Percentiles rank a stretch among this genome's conserved stretches.
Evolutionary conservation across 495 filamentous ascomycete species (phyloP).

Genomic region (Lasiosphaeria ovina): DNA sequence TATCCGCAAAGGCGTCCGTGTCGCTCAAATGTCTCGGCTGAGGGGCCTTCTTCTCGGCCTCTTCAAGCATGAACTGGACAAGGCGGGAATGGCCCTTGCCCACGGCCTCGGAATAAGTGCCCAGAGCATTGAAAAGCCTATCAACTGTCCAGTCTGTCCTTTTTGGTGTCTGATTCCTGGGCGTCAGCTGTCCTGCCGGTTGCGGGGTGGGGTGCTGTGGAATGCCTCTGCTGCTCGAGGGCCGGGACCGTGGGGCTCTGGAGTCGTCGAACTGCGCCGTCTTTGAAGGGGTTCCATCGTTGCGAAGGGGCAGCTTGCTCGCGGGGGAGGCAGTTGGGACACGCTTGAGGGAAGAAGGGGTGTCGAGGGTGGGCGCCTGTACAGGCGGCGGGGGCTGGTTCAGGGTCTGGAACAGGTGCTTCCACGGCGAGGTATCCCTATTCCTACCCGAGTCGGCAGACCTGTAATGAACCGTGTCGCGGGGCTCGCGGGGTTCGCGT

Average conservation of each 20-base stretch:
- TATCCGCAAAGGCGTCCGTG: constrained; percentile 40
- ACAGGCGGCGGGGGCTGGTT: neutral
- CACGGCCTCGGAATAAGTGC: constrained; percentile 31
- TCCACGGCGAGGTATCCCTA: no score
- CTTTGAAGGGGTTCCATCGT: constrained; percentile 4
- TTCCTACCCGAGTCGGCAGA: no score
- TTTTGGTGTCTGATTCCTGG: constrained; percentile 29
- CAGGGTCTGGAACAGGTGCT: no score
- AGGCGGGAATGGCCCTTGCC: constrained; percentile 38
- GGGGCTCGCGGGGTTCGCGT: no score
- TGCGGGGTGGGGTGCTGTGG: constrained; percentile 13
- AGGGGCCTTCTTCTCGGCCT: constrained; percentile 37
- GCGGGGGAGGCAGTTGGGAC: neutral
- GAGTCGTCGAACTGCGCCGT: neutral
- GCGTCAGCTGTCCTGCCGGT: constrained; percentile 9
- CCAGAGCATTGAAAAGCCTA: constrained; percentile 34
- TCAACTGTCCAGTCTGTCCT: constrained; percentile 36
- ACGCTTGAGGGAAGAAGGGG: neutral
- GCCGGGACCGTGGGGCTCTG: neutral
- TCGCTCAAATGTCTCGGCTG: constrained; percentile 34
- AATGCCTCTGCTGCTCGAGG: constrained; percentile 2
- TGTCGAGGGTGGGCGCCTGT: neutral
- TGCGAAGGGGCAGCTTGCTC: neutral
- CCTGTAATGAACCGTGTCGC: no score
- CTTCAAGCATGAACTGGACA: constrained; percentile 37